phyloP scores from a whole-genome alignment of 2,329 filamentous ascomycete genomes.

The Escovopsis sp. region DNA sequence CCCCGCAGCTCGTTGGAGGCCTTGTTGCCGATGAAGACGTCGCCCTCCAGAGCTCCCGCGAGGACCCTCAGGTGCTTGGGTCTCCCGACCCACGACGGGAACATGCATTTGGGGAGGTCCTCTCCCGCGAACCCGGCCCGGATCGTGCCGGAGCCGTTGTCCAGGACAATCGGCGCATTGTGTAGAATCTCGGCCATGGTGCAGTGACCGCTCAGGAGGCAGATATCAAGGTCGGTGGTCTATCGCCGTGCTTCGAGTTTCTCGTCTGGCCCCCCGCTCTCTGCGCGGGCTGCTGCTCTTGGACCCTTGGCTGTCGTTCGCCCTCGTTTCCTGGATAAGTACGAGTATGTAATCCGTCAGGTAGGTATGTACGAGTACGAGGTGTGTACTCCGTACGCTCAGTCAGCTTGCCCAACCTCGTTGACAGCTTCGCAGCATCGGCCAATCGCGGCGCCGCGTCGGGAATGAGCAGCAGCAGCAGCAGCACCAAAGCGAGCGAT shows the following conservation, averaged over 20 bases:
- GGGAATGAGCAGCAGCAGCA: neutral
- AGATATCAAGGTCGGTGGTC: neutral
- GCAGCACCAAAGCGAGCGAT: slow-evolving; percentile 1
- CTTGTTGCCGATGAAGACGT: slow-evolving; percentile 90
- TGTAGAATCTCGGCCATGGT: slow-evolving; percentile 55
- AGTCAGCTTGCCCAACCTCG: slow-evolving; percentile 2
- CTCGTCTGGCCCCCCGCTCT: neutral
- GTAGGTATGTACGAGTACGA: neutral
- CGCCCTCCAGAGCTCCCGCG: slow-evolving; percentile 90
- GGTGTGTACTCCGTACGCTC: no score
- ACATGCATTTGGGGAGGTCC: slow-evolving; percentile 90
- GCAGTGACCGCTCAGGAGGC: neutral
- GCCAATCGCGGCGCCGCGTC: slow-evolving; percentile 1
- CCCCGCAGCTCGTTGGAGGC: slow-evolving; percentile 79
- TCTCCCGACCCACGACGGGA: slow-evolving; percentile 91
- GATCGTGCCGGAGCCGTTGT: slow-evolving; percentile 97
- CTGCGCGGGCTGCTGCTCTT: neutral
- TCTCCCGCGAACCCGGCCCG: slow-evolving; percentile 93
- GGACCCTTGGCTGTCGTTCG: neutral
- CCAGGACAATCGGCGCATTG: slow-evolving; percentile 96
- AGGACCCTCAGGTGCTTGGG: slow-evolving; percentile 92
- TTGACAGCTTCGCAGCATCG: slow-evolving; percentile 6
- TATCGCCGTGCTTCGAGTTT: slow-evolving; percentile 1
- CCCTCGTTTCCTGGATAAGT: neutral
- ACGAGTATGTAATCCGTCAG: neutral